Base-by-base conservation (phyloP, 106 monocot species). In the Allium sativum region DNA sequence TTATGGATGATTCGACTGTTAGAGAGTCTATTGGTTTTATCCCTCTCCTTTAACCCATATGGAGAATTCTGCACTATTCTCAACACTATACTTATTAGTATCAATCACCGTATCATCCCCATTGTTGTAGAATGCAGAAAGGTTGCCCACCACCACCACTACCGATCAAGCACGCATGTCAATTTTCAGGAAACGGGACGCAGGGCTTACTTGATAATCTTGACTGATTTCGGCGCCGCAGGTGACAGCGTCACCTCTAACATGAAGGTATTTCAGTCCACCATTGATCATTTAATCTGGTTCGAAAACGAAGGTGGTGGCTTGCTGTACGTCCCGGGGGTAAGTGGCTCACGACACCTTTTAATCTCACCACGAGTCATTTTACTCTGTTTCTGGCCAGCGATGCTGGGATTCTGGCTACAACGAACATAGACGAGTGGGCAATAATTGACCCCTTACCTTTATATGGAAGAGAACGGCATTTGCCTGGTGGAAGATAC, bases 351-450 rank as follows among this genome's bases (percentile, higher is more conserved):
- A 91, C 91, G 56, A 86, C 79, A 9, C 80, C 83, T 10, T 91
- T 91, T 65, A 91, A 91, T 52, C 67, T 91, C 57, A 91, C 91
- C 52, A n/a, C n/a, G n/a, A 91, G 86, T 60, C 52, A 67, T 58
- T 85, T 91, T 79, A 91, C 91, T 7, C 78, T 91, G 41, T 91
- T 73, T 66, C 75, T 91, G 52, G 51, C 82, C 42, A 9, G 18
- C 0, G 67, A 70, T 18, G 86, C 91, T 2, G 80, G 67, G 43
- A 75, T 91, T 41, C 73, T 91, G 13, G 91, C 68, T 0, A 68
- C 56, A 44, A 68, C 68, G 68, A 81, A 79, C 71, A 61, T 68
- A 16, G 18, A 31, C 8, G 63, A 61, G 46, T 89, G 88, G 88
- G 84, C 78, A 9, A 68, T 89, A 73, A 73, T 84, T 55, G 67